phyloP scores from a whole-genome alignment of 805 yeast genomes.

The Cyberlindnera maritima region DNA sequence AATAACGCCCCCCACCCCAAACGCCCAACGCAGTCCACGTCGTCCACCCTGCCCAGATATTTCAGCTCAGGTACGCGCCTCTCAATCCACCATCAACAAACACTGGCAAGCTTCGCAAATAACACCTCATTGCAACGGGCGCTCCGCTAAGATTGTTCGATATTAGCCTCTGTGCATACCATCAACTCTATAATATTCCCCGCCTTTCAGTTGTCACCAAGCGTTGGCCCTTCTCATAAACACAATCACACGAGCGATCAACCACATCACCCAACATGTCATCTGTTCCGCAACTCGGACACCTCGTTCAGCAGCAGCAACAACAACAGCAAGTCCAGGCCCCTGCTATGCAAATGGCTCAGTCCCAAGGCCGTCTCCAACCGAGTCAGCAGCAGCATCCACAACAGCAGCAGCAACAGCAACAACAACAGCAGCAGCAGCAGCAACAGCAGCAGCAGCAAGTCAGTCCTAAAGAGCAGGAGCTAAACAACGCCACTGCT shows the following conservation, averaged over 20 bases:
- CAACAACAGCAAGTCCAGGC: slow-evolving; percentile 6
- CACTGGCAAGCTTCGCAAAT: no score
- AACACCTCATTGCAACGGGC: background rate
- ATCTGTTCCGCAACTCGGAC: slow-evolving; percentile 3
- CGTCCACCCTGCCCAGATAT: background rate
- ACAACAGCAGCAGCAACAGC: slow-evolving; percentile 7
- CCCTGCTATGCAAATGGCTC: slow-evolving; percentile 3
- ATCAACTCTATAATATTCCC: background rate
- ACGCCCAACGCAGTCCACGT: background rate
- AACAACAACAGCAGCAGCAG: slow-evolving; percentile 5
- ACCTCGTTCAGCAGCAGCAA: slow-evolving; percentile 5
- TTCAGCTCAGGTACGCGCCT: slow-evolving; percentile 1
- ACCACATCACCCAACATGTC: background rate
- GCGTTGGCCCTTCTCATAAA: no score
- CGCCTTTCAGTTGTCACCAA: background rate
- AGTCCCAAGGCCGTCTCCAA: slow-evolving; percentile 5
- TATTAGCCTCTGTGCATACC: background rate
- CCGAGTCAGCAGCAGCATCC: slow-evolving; percentile 6
- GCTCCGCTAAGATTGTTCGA: background rate
- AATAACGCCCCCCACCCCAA: background rate
- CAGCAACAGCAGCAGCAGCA: slow-evolving; percentile 14
- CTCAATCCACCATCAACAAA: background rate
- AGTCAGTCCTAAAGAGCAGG: slow-evolving; percentile 31
- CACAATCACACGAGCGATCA: no score
- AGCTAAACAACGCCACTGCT: slow-evolving; percentile 53